These are phyloP conservation scores for Kandelia obovata DNA, from an alignment of 345 rosid species.

Conservation along the genomic window DNA sequence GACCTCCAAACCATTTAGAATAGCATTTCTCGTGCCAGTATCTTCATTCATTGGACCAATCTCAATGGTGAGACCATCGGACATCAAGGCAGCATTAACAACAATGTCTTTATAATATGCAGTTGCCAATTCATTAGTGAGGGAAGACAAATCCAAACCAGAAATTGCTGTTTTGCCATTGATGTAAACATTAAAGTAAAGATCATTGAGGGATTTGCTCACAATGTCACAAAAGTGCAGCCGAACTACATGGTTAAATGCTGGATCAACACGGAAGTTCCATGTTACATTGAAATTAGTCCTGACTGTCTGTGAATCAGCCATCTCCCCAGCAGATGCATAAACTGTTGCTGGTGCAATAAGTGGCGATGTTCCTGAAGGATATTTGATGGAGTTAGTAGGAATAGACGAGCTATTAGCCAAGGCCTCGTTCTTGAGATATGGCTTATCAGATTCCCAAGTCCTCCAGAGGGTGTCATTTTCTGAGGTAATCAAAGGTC, in stretches of 20 bases:
- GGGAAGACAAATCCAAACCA: constrained; percentile 1
- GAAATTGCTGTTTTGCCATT: constrained; percentile 6
- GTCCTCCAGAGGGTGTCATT: constrained; percentile 7
- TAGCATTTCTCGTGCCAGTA: constrained; percentile 5
- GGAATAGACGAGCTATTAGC: constrained; percentile 1
- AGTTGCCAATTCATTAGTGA: constrained; percentile 5
- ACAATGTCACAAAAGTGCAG: constrained; percentile 19
- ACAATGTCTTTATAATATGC: constrained; percentile 13
- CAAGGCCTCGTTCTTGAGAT: constrained; percentile 8
- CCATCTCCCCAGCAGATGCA: constrained; percentile 29
- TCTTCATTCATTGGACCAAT: constrained; percentile 6
- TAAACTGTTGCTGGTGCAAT: constrained; percentile 7
- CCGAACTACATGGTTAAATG: constrained; percentile 21
- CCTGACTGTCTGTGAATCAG: constrained; percentile 14
- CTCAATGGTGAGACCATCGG: background rate
- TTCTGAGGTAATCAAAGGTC: constrained; percentile 1
- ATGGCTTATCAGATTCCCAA: constrained; percentile 7
- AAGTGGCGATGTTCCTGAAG: constrained; percentile 14
- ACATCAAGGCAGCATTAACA: background rate
- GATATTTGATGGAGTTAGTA: constrained; percentile 18
- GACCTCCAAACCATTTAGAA: constrained; percentile 12
- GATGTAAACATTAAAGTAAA: background rate
- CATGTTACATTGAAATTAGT: constrained; percentile 26
- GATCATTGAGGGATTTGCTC: constrained; percentile 2
- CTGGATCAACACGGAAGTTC: constrained; percentile 20